A percentile compares a stretch with the other conserved stretches of the same genome.
Evolutionary conservation across 1,139 yeast species (phyloP).

Genomic region (Zygosaccharomyces sapae): DNA sequence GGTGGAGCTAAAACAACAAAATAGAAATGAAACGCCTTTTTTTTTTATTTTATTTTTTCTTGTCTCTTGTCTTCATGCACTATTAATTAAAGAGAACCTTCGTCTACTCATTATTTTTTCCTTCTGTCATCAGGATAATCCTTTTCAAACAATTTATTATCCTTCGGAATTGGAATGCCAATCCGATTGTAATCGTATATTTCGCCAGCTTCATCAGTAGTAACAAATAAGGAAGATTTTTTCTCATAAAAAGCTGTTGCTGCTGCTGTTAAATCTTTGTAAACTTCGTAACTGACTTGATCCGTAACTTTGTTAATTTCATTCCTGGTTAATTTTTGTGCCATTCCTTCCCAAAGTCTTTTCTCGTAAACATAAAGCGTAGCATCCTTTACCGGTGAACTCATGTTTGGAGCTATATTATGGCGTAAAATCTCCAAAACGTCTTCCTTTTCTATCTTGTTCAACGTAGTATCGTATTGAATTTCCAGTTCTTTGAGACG

Average conservation of each 20-base stretch:
- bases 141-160: constrained; percentile 3
- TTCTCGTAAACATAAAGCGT: constrained; percentile 21
- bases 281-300: constrained; percentile 8
- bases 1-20: neutral
- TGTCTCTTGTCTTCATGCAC: neutral
- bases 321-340: constrained; percentile 1
- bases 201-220: neutral
- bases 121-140: constrained; percentile 4
- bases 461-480: constrained; percentile 17
- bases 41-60: neutral
- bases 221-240: neutral
- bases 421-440: constrained; percentile 17
- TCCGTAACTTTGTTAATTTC: neutral
- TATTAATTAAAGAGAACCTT: neutral
- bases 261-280: constrained; percentile 6
- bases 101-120: neutral
- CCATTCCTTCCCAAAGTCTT: constrained; percentile 20
- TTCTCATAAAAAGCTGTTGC: constrained; percentile 3
- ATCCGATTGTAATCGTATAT: neutral
- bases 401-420: constrained; percentile 16
- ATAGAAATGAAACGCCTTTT: neutral
- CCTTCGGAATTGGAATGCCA: constrained; percentile 2
- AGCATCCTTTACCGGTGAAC: constrained; percentile 31
- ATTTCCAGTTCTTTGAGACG: constrained; percentile 32
- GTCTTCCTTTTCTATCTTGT: constrained; percentile 15